phyloP scores from a whole-genome alignment of 495 filamentous ascomycete species.

The Podospora didyma region DNA sequence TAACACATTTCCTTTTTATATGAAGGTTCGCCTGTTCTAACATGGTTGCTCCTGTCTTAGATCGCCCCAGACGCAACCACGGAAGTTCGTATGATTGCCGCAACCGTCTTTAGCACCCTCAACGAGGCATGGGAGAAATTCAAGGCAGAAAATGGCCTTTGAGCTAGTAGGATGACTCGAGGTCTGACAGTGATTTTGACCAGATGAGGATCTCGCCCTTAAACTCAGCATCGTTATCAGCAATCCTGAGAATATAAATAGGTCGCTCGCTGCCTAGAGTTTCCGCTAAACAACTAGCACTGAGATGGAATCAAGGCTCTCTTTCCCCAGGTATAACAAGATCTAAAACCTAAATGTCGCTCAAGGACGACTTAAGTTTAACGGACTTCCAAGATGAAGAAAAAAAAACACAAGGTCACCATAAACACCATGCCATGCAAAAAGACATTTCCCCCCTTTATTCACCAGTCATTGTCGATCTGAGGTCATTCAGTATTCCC shows the following conservation, averaged over 20 bases:
- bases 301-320: too few relatives aligned
- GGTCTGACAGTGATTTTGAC: too few relatives aligned
- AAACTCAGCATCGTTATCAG: too few relatives aligned
- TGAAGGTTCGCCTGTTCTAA: background rate
- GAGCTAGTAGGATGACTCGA: constrained; percentile 2
- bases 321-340: too few relatives aligned
- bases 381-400: background rate
- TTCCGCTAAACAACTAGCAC: too few relatives aligned
- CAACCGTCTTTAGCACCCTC: constrained; percentile 82
- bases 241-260: too few relatives aligned
- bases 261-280: too few relatives aligned
- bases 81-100: constrained; percentile 89
- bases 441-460: background rate
- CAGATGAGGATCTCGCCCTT: too few relatives aligned
- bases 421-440: background rate
- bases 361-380: too few relatives aligned
- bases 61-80: constrained; percentile 85
- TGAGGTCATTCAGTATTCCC: background rate
- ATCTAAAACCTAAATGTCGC: too few relatives aligned
- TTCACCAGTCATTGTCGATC: background rate
- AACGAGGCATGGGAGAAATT: constrained; percentile 99
- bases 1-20: background rate
- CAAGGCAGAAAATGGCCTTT: constrained; percentile 81
- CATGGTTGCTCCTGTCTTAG: constrained; percentile 39
- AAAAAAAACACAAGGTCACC: background rate